Evolutionary conservation across 2,329 filamentous ascomycete species (phyloP).

Genomic region (Dactylonectria macrodidyma): DNA sequence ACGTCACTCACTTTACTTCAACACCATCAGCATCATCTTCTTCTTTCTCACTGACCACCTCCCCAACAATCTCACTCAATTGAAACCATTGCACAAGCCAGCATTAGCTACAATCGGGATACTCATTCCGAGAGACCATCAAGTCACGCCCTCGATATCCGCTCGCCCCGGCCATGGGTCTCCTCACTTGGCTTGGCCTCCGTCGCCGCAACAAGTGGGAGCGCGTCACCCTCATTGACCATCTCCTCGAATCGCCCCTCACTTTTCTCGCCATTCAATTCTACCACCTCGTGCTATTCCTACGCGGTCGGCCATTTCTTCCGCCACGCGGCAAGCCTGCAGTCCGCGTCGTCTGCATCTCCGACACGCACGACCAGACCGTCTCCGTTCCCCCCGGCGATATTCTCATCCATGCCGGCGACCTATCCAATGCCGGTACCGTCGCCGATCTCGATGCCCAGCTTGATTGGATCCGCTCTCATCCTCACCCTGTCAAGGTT

Average conservation of each 20-base stretch:
- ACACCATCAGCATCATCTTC: slow-evolving; percentile 13
- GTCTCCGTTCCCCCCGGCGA: slow-evolving; percentile 80
- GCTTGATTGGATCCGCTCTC: slow-evolving; percentile 83
- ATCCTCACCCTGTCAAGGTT: slow-evolving; percentile 86
- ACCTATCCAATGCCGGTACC: slow-evolving; percentile 83
- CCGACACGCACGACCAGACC: slow-evolving; percentile 84
- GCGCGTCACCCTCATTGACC: slow-evolving; percentile 69
- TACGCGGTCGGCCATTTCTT: slow-evolving; percentile 76
- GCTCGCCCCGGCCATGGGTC: slow-evolving; percentile 55
- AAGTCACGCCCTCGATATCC: background rate
- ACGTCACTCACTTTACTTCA: slow-evolving; percentile 35
- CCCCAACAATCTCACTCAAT: background rate
- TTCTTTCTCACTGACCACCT: background rate
- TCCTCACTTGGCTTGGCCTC: slow-evolving; percentile 62
- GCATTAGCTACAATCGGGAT: background rate
- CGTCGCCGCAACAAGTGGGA: slow-evolving; percentile 65
- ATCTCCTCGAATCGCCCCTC: slow-evolving; percentile 78
- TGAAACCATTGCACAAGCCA: slow-evolving; percentile 1
- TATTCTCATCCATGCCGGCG: slow-evolving; percentile 90
- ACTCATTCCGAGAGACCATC: background rate
- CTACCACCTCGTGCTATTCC: slow-evolving; percentile 75
- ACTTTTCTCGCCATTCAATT: slow-evolving; percentile 73
- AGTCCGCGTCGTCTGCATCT: slow-evolving; percentile 88
- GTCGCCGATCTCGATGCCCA: slow-evolving; percentile 83
- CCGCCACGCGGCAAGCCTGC: slow-evolving; percentile 68